Percentiles rank a stretch among this genome's conserved stretches.
Conservation (phyloP, 306 rosid genomes). For the Vigna reflexopilosa region DNA sequence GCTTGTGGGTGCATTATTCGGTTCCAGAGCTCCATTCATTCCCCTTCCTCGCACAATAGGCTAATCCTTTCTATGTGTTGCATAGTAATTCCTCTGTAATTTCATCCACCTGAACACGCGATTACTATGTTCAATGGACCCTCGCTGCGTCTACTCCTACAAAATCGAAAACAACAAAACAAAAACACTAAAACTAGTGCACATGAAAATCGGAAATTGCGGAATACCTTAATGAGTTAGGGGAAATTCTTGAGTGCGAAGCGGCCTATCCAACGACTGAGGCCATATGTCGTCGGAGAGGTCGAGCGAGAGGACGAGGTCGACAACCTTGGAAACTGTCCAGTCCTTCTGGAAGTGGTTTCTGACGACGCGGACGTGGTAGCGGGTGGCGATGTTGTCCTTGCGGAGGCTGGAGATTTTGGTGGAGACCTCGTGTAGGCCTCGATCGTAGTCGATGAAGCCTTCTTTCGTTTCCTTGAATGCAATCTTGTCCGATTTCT, state of each 20-base stretch:
- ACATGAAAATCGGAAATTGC: neutral
- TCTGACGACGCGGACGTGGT: conserved; percentile 66
- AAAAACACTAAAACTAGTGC: neutral
- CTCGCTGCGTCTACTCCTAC: conserved; percentile 78
- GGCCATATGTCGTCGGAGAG: conserved; percentile 66
- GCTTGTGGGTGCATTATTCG: too few species aligned
- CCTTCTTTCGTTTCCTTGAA: conserved; percentile 76
- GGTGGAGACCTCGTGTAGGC: conserved; percentile 62
- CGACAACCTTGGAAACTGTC: conserved; percentile 78
- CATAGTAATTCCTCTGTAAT: conserved; percentile 72
- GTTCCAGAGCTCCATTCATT: too few species aligned
- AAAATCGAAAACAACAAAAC: conserved; percentile 28
- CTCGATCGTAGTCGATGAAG: conserved; percentile 83
- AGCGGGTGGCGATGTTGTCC: conserved; percentile 62
- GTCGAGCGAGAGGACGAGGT: conserved; percentile 54
- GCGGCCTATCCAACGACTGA: conserved; percentile 87
- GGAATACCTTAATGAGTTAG: conserved; percentile 66
- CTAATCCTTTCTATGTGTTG: conserved; percentile 8
- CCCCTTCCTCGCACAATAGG: too few species aligned
- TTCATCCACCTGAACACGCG: conserved; percentile 86
- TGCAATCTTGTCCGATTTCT: conserved; percentile 46
- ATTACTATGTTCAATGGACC: conserved; percentile 79
- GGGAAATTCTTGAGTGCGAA: conserved; percentile 89
- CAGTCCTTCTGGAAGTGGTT: conserved; percentile 85
- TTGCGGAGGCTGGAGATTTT: conserved; percentile 66